phyloP scores from a whole-genome alignment of 768 basidiomycete species.

The Kockovaella imperatae region DNA sequence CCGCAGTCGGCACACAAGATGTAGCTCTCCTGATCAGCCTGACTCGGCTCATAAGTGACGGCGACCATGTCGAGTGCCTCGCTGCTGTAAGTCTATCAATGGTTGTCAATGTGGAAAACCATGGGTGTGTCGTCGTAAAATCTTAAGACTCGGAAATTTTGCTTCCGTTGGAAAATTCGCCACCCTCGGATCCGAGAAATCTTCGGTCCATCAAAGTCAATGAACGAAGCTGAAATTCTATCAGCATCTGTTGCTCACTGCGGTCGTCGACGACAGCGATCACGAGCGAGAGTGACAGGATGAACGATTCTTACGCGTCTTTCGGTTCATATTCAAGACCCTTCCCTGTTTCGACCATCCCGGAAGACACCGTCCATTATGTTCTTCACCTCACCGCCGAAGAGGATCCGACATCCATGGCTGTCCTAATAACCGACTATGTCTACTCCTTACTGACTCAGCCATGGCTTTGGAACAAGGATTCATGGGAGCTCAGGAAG shows the following conservation, averaged over 20 bases:
- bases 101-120: no score
- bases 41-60: slow-evolving; percentile 41
- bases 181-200: no score
- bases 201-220: no score
- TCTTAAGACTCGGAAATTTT: no score
- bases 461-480: slow-evolving; percentile 44
- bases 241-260: no score
- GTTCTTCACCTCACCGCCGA: slow-evolving; percentile 54
- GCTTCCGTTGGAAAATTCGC: no score
- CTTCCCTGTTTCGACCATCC: slow-evolving; percentile 60
- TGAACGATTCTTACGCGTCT: no score
- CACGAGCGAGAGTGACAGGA: no score
- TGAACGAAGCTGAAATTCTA: no score
- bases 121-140: no score
- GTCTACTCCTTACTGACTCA: slow-evolving; percentile 52
- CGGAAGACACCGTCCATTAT: slow-evolving; percentile 80
- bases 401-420: slow-evolving; percentile 47
- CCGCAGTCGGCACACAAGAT: slow-evolving; percentile 46
- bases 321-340: neutral
- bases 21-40: slow-evolving; percentile 36
- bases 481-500: slow-evolving; percentile 40
- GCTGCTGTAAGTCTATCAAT: no score
- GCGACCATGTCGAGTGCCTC: slow-evolving; percentile 34
- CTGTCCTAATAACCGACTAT: slow-evolving; percentile 58
- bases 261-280: no score